Base-by-base conservation (phyloP, 2,329 filamentous ascomycete genomes). In the Talaromyces albobiverticillius region DNA sequence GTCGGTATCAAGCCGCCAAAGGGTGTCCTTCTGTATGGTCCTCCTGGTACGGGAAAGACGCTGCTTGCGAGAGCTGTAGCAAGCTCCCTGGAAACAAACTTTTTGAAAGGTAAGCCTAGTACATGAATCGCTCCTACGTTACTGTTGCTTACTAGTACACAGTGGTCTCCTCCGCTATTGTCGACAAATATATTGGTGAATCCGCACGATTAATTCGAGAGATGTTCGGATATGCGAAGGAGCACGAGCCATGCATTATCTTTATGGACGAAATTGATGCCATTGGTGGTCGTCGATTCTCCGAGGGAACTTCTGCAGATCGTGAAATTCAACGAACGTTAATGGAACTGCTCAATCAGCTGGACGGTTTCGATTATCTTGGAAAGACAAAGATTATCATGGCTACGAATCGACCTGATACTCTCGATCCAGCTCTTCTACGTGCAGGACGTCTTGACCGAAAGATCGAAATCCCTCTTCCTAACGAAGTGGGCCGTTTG, bases 261-360 rank as follows among this genome's bases (percentile, higher is more conserved):
- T 99, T 99, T 83, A 99, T 99, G 94, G 95, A 99, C 80, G 94
- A 99, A 77, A 99, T 99, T 69, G 94, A 99, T 69, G 94, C 94
- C 68, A 99, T 99, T 67, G 94, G 94, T 71, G 95, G 95, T 59
- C 85, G 95, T 65, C 84, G 94, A 66, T 99, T 99, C 76, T 96
- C 90, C 0, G 94, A 99, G 73, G 94, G 95, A 63, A 99, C 94
- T 49, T 96, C 91, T 57, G 94, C 94, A 48, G 94, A 99, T 78
- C 87, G 95, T 67, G 94, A 99, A 74, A 99, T 99, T 64, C 94
- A 99, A 77, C 87, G 94, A 68, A 99, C 94, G 32, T 80, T 99
- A 57, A 99, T 99, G 94, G 94, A 99, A 74, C 82, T 99, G 53
- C 87, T 99, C 59, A 99, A 99, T 76, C 94, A 99, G 75, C 85